Conservation (phyloP, 495 filamentous ascomycete genomes). For the Xylaria acuta region DNA sequence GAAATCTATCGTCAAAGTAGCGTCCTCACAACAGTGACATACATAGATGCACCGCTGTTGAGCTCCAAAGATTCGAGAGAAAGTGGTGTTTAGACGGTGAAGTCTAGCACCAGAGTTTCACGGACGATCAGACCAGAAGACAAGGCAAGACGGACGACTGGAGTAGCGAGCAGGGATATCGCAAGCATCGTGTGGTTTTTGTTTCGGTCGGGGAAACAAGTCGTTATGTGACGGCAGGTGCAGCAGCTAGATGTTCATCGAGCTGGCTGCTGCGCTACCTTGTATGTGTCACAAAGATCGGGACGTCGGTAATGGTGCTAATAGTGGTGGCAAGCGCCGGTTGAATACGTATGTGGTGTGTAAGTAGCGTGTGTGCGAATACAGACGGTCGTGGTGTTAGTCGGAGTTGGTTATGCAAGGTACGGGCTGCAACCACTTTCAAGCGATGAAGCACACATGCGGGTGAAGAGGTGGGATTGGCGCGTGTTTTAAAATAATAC, state of each 20-base stretch:
- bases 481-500: slow-evolving; percentile 25
- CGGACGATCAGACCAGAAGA: slow-evolving; percentile 62
- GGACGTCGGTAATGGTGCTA: background rate
- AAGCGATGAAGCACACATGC: slow-evolving; percentile 30
- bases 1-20: slow-evolving; percentile 50
- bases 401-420: slow-evolving; percentile 40
- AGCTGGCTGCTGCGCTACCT: slow-evolving; percentile 45
- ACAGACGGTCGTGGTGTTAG: slow-evolving; percentile 23
- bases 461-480: slow-evolving; percentile 29
- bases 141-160: slow-evolving; percentile 64
- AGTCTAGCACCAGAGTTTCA: slow-evolving; percentile 53
- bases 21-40: slow-evolving; percentile 44
- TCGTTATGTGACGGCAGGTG: slow-evolving; percentile 43
- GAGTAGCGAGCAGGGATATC: slow-evolving; percentile 47
- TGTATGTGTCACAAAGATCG: slow-evolving; percentile 31
- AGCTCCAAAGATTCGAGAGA: slow-evolving; percentile 50
- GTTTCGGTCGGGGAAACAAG: slow-evolving; percentile 42
- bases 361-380: slow-evolving; percentile 25
- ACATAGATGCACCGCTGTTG: slow-evolving; percentile 33
- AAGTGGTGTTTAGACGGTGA: slow-evolving; percentile 51
- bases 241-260: slow-evolving; percentile 45
- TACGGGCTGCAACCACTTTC: slow-evolving; percentile 39
- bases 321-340: slow-evolving; percentile 20
- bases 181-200: slow-evolving; percentile 61
- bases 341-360: background rate